phyloP scores from a whole-genome alignment of 1,139 yeast species.

The Candida sp. region DNA sequence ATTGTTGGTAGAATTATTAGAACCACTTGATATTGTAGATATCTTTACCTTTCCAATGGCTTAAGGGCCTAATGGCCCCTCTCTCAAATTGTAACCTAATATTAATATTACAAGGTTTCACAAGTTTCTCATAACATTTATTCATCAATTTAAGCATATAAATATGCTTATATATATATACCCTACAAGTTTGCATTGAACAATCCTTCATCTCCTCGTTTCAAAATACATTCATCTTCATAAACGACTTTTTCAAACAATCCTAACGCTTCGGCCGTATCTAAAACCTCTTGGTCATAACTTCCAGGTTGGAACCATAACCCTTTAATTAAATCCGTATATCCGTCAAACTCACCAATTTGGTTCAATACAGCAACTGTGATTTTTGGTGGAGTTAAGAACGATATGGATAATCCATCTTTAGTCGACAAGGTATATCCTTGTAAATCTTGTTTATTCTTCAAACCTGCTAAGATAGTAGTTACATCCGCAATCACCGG shows the following conservation, averaged over 20 bases:
- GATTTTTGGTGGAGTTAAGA: conserved; percentile 71
- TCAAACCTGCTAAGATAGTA: conserved; percentile 26
- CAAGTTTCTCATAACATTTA: no score
- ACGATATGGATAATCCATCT: conserved; percentile 54
- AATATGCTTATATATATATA: no score
- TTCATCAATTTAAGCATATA: no score
- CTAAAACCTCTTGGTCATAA: conserved; percentile 53
- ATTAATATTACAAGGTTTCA: no score
- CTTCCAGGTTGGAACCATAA: conserved; percentile 88
- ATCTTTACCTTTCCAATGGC: no score
- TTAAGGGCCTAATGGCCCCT: no score
- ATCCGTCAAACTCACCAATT: conserved; percentile 27
- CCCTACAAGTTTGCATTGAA: conserved; percentile 24
- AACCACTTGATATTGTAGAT: no score
- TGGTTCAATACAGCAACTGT: conserved; percentile 47
- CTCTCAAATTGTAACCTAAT: no score
- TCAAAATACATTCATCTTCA: conserved; percentile 67
- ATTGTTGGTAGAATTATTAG: no score
- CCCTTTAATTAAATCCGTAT: conserved; percentile 42
- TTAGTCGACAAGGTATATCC: conserved; percentile 21
- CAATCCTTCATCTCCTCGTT: conserved; percentile 61
- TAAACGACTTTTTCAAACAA: conserved; percentile 46
- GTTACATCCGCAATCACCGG: conserved; percentile 35
- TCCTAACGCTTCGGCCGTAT: conserved; percentile 34
- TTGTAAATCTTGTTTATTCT: conserved; percentile 19